Conservation (phyloP, 2,329 filamentous ascomycete genomes). For the Pleomassaria siparia region DNA sequence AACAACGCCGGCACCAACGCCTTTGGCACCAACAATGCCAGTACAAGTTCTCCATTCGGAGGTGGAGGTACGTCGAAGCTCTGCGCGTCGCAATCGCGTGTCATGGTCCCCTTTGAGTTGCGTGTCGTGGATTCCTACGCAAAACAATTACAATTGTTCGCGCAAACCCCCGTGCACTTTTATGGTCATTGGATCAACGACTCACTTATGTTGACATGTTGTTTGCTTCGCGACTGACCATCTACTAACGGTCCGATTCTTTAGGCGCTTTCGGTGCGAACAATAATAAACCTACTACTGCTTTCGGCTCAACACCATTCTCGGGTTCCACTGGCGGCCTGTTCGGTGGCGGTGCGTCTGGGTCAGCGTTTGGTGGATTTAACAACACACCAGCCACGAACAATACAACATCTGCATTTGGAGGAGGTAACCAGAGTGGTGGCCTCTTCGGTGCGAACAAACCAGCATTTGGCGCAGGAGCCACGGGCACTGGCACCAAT, state of each 20-base stretch:
- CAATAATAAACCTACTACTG: constrained; percentile 32
- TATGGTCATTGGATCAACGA: not conserved
- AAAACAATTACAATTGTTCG: not conserved
- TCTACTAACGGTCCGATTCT: constrained; percentile 22
- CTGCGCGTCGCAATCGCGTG: constrained; percentile 37
- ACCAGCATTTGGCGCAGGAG: constrained; percentile 28
- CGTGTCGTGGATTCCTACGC: constrained; percentile 9
- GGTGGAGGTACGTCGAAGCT: constrained; percentile 42
- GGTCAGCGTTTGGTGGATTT: constrained; percentile 30
- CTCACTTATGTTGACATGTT: not conserved
- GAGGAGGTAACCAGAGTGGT: constrained; percentile 32
- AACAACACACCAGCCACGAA: constrained; percentile 23
- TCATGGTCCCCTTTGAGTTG: constrained; percentile 8
- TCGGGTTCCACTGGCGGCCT: constrained; percentile 44
- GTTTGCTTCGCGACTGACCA: not conserved
- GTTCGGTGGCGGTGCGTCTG: constrained; percentile 30
- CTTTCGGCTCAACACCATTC: constrained; percentile 45
- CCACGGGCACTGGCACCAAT: constrained; percentile 21
- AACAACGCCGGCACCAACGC: constrained; percentile 29
- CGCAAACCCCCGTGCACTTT: not conserved
- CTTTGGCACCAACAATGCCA: constrained; percentile 33
- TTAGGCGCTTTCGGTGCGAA: constrained; percentile 45
- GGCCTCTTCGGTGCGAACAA: constrained; percentile 36
- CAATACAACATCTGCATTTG: constrained; percentile 23
- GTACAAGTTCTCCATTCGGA: constrained; percentile 35